phyloP scores from a whole-genome alignment of 2,329 filamentous ascomycete species.

The Lachnum nothofagi region DNA sequence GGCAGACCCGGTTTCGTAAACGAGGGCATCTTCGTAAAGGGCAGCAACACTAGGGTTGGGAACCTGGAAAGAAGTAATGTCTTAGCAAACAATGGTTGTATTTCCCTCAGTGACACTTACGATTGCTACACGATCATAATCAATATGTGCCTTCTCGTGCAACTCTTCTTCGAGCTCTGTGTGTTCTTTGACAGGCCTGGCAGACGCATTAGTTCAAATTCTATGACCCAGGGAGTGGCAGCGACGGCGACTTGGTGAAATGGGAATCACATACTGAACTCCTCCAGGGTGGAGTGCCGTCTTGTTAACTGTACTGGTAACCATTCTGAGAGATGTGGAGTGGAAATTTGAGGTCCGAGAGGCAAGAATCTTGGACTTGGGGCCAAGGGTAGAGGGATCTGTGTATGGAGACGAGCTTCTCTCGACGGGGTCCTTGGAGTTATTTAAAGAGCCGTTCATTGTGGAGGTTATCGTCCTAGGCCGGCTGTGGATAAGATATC shows the following conservation, averaged over 20 bases:
- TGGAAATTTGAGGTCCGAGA: slow-evolving; percentile 24
- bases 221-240: neutral
- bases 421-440: slow-evolving; percentile 24
- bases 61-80: slow-evolving; percentile 40
- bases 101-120: slow-evolving; percentile 49
- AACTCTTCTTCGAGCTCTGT: slow-evolving; percentile 97
- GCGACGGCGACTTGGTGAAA: neutral
- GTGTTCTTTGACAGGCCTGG: slow-evolving; percentile 77
- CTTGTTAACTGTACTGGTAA: slow-evolving; percentile 30
- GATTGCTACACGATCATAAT: slow-evolving; percentile 97
- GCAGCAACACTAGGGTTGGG: slow-evolving; percentile 85
- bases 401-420: slow-evolving; percentile 29
- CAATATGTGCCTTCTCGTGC: slow-evolving; percentile 95
- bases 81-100: slow-evolving; percentile 8
- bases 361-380: slow-evolving; percentile 26
- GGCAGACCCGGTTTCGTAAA: slow-evolving; percentile 95
- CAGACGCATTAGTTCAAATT: slow-evolving; percentile 10
- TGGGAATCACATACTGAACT: slow-evolving; percentile 25
- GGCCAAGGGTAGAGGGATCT: slow-evolving; percentile 26
- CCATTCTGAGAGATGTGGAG: slow-evolving; percentile 30
- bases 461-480: slow-evolving; percentile 1
- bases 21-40: slow-evolving; percentile 97
- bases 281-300: slow-evolving; percentile 31
- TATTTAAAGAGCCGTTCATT: slow-evolving; percentile 24
- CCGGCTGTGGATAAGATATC: slow-evolving; percentile 11